phyloP scores from a whole-genome alignment of 108 stramenopile species.

The Discostella pseudostelligera region DNA sequence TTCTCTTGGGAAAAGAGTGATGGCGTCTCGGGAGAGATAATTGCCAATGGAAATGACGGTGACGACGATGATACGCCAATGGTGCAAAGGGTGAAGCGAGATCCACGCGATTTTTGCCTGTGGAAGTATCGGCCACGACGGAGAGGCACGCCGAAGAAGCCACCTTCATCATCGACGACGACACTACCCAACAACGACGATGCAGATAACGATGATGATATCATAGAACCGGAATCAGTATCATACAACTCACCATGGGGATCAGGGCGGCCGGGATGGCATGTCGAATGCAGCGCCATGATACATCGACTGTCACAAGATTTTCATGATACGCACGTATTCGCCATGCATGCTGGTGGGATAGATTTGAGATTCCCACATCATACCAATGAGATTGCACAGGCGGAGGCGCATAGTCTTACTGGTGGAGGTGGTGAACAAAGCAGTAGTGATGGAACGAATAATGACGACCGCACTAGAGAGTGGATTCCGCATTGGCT shows the following conservation, averaged over 20 bases:
- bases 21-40: background rate
- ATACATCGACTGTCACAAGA: slow-evolving; percentile 46
- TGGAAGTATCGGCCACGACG: slow-evolving; percentile 80
- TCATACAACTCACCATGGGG: slow-evolving; percentile 94
- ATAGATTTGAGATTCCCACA: slow-evolving; percentile 98
- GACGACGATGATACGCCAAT: slow-evolving; percentile 3
- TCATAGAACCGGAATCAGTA: slow-evolving; percentile 46
- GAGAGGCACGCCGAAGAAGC: background rate
- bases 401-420: slow-evolving; percentile 70
- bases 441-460: background rate
- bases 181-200: background rate
- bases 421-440: background rate
- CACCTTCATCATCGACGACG: slow-evolving; percentile 1
- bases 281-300: slow-evolving; percentile 99
- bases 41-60: slow-evolving; percentile 8
- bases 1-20: slow-evolving; percentile 36
- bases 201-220: slow-evolving; percentile 24
- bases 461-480: background rate
- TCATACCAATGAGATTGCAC: slow-evolving; percentile 99
- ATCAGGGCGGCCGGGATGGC: slow-evolving; percentile 97
- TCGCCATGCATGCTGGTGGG: slow-evolving; percentile 89
- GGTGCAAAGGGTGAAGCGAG: slow-evolving; percentile 15
- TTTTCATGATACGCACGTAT: slow-evolving; percentile 53
- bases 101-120: slow-evolving; percentile 96
- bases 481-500: slow-evolving; percentile 98